phyloP scores from a whole-genome alignment of 352 stramenopile genomes.

The Globisporangium apiculatum region DNA sequence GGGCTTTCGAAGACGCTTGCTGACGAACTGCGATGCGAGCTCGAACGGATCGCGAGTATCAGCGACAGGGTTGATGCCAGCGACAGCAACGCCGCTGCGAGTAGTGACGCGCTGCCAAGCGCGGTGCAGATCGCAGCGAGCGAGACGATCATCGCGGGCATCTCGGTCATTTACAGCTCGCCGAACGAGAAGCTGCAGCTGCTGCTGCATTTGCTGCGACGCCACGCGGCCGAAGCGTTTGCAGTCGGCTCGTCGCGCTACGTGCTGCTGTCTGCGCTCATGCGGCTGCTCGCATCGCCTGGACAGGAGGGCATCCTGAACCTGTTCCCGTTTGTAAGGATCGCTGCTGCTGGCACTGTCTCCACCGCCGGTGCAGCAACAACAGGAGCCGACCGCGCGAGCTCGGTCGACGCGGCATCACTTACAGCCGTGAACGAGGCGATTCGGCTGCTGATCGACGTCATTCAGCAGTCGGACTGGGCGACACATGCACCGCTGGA shows the following conservation, averaged over 20 bases:
- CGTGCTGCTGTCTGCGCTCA: conserved; percentile 48
- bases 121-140: conserved; percentile 52
- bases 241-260: conserved; percentile 27
- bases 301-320: conserved; percentile 61
- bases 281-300: conserved; percentile 45
- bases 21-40: conserved; percentile 24
- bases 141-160: conserved; percentile 51
- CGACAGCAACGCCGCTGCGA: too few relatives aligned
- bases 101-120: not conserved
- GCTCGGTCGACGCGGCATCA: not conserved
- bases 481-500: not conserved
- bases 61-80: conserved; percentile 9
- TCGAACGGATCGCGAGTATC: conserved; percentile 45
- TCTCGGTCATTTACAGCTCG: conserved; percentile 57
- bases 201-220: conserved; percentile 51
- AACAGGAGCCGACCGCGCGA: too few relatives aligned
- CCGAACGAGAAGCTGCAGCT: conserved; percentile 58
- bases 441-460: conserved; percentile 26
- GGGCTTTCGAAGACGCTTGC: conserved; percentile 29
- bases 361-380: too few relatives aligned
- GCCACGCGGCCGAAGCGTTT: conserved; percentile 28
- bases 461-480: conserved; percentile 16
- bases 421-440: conserved; percentile 28
- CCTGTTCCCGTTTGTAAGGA: conserved; percentile 38
- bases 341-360: not conserved